phyloP scores from a whole-genome alignment of 2,329 filamentous ascomycete species.

The Cordyceps fumosorosea region DNA sequence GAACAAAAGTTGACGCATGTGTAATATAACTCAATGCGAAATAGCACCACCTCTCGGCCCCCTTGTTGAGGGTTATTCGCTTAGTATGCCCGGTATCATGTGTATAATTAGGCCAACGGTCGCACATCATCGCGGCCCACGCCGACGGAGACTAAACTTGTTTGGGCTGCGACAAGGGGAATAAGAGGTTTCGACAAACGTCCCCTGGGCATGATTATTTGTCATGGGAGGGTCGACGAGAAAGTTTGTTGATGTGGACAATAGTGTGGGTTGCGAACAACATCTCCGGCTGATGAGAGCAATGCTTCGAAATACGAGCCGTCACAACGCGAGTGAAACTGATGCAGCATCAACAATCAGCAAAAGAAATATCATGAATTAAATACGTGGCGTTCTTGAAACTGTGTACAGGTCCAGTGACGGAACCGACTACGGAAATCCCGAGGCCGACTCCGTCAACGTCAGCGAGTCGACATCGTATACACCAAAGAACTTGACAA shows the following conservation, averaged over 20 bases:
- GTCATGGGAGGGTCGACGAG: not conserved
- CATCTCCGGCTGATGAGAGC: not conserved
- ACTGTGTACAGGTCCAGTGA: not conserved
- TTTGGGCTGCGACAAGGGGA: not conserved
- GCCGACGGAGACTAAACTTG: constrained; percentile 4
- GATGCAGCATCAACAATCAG: not conserved
- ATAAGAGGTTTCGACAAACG: not conserved
- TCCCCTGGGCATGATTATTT: not conserved
- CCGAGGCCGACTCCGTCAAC: not conserved
- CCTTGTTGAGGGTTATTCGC: not conserved
- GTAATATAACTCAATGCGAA: not conserved
- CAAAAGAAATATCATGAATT: not conserved
- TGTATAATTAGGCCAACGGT: not conserved
- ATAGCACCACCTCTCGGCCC: not conserved
- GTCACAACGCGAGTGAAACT: not conserved
- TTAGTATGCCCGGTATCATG: no score
- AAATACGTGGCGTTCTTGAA: not conserved
- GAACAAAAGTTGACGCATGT: not conserved
- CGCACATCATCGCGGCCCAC: not conserved
- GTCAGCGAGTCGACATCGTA: constrained; percentile 10
- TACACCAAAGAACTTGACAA: constrained; percentile 14
- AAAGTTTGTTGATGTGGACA: not conserved
- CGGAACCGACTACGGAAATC: not conserved
- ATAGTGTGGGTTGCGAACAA: not conserved
- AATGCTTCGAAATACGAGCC: not conserved